These are phyloP conservation scores for Ramaria sp. DNA, from an alignment of 768 basidiomycete genomes.

Conservation along the genomic window DNA sequence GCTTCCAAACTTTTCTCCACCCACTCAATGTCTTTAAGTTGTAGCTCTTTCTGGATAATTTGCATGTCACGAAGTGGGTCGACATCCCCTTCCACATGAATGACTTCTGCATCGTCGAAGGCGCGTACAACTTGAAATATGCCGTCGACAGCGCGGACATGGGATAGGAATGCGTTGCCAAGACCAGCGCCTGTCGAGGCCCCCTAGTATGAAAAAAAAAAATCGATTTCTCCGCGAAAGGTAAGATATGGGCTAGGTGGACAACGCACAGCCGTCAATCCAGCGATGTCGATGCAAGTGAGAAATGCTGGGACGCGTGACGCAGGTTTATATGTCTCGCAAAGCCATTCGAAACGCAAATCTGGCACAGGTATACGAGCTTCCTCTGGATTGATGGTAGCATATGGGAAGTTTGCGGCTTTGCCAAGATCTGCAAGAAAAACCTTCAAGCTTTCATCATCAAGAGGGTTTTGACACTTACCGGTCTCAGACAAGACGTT, in stretches of 20 bases:
- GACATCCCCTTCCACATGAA: conserved; percentile 97
- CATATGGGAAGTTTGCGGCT: conserved; percentile 96
- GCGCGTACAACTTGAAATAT: conserved; percentile 98
- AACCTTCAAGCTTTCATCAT: not conserved
- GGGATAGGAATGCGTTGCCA: conserved; percentile 94
- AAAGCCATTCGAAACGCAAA: conserved; percentile 88
- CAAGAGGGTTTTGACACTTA: conserved; percentile 22
- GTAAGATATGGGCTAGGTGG: not conserved
- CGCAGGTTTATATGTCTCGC: conserved; percentile 79
- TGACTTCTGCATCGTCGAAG: conserved; percentile 99
- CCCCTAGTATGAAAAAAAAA: conserved; percentile 36
- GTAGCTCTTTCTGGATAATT: conserved; percentile 89
- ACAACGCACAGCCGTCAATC: conserved; percentile 73
- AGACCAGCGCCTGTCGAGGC: conserved; percentile 97
- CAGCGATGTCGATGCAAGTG: conserved; percentile 98
- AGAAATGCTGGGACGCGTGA: conserved; percentile 87
- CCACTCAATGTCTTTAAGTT: conserved; percentile 98
- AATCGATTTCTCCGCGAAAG: not conserved
- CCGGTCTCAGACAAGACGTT: conserved; percentile 90
- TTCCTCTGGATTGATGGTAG: conserved; percentile 68
- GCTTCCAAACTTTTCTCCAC: conserved; percentile 81
- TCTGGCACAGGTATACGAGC: conserved; percentile 96
- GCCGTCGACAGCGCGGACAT: conserved; percentile 96
- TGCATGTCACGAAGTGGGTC: conserved; percentile 94
- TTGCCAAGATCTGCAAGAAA: conserved; percentile 64